Base-by-base conservation (phyloP, 202 grass and related monocot genomes). In the Carex sylvatica region DNA sequence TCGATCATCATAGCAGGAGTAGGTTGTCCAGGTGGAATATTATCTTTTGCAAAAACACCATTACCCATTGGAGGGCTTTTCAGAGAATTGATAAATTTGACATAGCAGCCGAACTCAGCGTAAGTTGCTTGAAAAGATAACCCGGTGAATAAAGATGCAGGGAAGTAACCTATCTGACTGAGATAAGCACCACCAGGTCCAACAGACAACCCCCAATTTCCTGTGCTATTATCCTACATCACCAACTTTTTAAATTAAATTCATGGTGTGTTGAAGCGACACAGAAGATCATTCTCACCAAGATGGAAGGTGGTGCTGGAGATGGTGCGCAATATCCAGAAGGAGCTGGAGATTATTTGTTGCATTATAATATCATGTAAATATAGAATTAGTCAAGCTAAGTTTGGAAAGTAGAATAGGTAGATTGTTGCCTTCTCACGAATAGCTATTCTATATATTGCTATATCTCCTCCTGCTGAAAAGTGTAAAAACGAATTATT, bases 61-160 rank as follows among this genome's bases (percentile, higher is more conserved):
- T 63, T 80, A 62, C 76, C 76, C 76, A 80, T 80, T 23, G 76
- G 76, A 11, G 76, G 76, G 20, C 76, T 23, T 22, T 10, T 51
- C 23, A 80, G 55, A 80, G 16, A 11, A 14, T 80, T 66, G 15
- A 46, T 65, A 42, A 65, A 81, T 81, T 31, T 28, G 13, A 81
- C 61, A 2, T 3, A 47, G 38, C 79, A 40, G 5, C 79, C 76
- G 20, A 81, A 81, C 19, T 30, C 24, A 14, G 44, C 79, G 15
- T 18, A 4, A 65, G 23, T 81, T 49, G 54, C 79, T 19, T 81
- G 42, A 65, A 36, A 38, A 26, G 33, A 16, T 49, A 81, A 26
- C 19, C 38, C 13, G 20, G 16, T 81, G 59, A 81, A 81, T 2
- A 64, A 31, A 66, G 55, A 66, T 66, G 40, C 62, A 20, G 79